These are phyloP conservation scores for Aspergillus fumigatiaffinis DNA, from an alignment of 2,329 filamentous ascomycete species.

Conservation along the genomic window DNA sequence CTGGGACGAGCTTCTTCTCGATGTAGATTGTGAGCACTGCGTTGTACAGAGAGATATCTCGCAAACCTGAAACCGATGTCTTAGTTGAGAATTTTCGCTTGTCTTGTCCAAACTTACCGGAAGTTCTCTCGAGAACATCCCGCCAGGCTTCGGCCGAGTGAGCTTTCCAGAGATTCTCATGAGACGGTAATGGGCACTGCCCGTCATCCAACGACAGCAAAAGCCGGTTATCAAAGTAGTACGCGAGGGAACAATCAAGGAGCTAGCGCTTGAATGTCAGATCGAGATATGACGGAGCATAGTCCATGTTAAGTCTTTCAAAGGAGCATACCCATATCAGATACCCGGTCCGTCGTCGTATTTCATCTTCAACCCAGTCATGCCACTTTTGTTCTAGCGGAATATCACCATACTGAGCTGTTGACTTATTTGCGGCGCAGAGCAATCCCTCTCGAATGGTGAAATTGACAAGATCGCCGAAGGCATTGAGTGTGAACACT, in stretches of 20 bases:
- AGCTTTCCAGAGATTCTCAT: conserved; percentile 41
- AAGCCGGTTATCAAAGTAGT: conserved; percentile 34
- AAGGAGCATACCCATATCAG: conserved; percentile 39
- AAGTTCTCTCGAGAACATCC: conserved; percentile 17
- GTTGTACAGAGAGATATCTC: conserved; percentile 36
- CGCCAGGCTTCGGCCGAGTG: conserved; percentile 32
- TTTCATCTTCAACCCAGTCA: conserved; percentile 37
- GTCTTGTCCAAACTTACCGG: conserved; percentile 14
- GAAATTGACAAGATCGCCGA: conserved; percentile 27
- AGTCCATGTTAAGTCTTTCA: not conserved
- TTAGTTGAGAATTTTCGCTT: conserved; percentile 1
- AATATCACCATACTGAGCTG: conserved; percentile 1
- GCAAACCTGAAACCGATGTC: conserved; percentile 10
- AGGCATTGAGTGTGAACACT: conserved; percentile 19
- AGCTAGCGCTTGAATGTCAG: conserved; percentile 26
- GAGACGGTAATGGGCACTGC: conserved; percentile 37
- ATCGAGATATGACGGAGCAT: not conserved
- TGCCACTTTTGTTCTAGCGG: conserved; percentile 26
- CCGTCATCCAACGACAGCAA: conserved; percentile 40
- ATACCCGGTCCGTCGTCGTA: conserved; percentile 38
- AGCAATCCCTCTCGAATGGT: conserved; percentile 21
- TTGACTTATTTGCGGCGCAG: conserved; percentile 9
- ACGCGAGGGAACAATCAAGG: conserved; percentile 40
- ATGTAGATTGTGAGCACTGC: conserved; percentile 47
- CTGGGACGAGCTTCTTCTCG: conserved; percentile 44